Base-by-base conservation (phyloP, 192 early-diverging fungal genomes). In the Backusella morwellensis region DNA sequence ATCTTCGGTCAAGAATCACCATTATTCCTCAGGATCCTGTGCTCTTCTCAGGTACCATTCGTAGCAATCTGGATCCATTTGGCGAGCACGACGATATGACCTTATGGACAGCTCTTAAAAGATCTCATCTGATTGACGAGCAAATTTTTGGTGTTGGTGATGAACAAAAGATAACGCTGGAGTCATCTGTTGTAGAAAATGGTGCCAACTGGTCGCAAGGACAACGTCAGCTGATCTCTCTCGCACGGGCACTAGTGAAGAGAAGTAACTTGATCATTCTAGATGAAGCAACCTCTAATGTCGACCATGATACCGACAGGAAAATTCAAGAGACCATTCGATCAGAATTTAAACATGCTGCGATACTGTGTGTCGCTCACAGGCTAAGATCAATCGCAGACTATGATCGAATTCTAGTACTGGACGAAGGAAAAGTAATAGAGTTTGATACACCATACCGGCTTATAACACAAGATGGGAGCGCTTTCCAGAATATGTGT, bases 1-100 rank as follows among this genome's bases (percentile, higher is more conserved):
- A 91, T 59, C 82, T 97, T 21, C 82, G 94, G n/a, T 89, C 83
- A 75, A 85, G 89, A 19, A 85, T 98, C 75, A 87, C 92, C 4
- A 92, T 98, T 40, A 97, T 98, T 68, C 96, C 97, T 19, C 97
- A 98, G 76, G 92, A 95, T 12, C 89, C 95, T 3, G 88, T 88
- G 1, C 66, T 94, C 9, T 88, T 95, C 41, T 77, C 84, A 0
- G 87, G 91, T 86, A 52, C 78, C 4, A 52, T 80, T 11, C 66
- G 78, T 32, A 35, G 34, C 36, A 98, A 98, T 85, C 79, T 97
- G 36, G 96, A 97, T 80, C 97, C 44, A 47, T 47, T 47, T 47
- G 44, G 44, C 8, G 44, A 96, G 2, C 90, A 92, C 74, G 78
- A 83, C 66, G 66, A 76, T 7, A 82, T 84, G 38, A 78, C 78